These are phyloP conservation scores for Saccharomyces paradoxus DNA, from an alignment of 805 yeast genomes.

Conservation along the genomic window DNA sequence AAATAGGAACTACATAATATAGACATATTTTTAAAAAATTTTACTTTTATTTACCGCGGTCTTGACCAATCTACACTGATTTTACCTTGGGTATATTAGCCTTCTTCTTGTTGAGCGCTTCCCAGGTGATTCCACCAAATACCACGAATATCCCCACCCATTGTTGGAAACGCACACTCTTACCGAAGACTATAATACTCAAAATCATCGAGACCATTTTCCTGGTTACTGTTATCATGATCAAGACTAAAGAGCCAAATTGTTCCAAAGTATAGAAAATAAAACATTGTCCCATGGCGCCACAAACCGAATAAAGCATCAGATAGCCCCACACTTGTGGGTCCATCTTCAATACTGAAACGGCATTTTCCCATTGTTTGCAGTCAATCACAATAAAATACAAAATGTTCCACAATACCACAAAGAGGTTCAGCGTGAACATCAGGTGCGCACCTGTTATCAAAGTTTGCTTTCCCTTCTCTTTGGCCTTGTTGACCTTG, in stretches of 20 bases:
- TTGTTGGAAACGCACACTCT: slow-evolving; percentile 51
- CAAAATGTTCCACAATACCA: slow-evolving; percentile 38
- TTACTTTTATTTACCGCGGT: not conserved
- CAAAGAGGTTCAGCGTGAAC: slow-evolving; percentile 53
- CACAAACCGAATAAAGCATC: slow-evolving; percentile 60
- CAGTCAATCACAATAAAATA: slow-evolving; percentile 35
- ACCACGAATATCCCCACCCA: slow-evolving; percentile 77
- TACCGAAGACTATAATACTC: slow-evolving; percentile 84
- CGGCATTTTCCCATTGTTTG: slow-evolving; percentile 28
- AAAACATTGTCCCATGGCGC: slow-evolving; percentile 91
- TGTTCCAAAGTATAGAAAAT: slow-evolving; percentile 75
- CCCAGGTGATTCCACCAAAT: slow-evolving; percentile 78
- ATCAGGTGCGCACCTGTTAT: slow-evolving; percentile 84
- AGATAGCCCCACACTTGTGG: slow-evolving; percentile 55
- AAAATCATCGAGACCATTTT: slow-evolving; percentile 93
- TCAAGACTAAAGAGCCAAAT: slow-evolving; percentile 77
- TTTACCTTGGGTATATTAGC: slow-evolving; percentile 1
- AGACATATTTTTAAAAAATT: not conserved
- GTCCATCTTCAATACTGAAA: slow-evolving; percentile 29
- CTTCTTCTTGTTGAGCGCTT: slow-evolving; percentile 46
- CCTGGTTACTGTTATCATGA: slow-evolving; percentile 91
- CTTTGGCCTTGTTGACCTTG: slow-evolving; percentile 24
- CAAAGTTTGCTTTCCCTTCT: slow-evolving; percentile 16
- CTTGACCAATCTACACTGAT: not conserved
- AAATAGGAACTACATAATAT: not conserved